These are phyloP conservation scores for Pisolithus sp. DNA, from an alignment of 768 basidiomycete genomes.

Conservation along the genomic window DNA sequence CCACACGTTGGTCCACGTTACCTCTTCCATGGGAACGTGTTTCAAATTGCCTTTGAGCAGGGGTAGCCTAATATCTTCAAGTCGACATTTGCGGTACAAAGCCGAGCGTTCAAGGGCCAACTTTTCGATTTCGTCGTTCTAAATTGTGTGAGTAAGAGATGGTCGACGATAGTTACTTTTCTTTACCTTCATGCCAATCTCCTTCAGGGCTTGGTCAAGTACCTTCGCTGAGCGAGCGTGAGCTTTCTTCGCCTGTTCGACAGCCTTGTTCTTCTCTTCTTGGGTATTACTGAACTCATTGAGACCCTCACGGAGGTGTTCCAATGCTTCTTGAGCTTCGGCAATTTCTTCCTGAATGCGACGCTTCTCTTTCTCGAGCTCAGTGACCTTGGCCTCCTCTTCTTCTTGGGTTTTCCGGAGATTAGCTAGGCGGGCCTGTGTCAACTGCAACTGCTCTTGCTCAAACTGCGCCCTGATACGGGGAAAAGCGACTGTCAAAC, in stretches of 20 bases:
- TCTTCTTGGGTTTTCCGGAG: slow-evolving; percentile 46
- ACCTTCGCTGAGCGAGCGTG: slow-evolving; percentile 64
- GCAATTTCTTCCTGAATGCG: slow-evolving; percentile 55
- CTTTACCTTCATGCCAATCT: slow-evolving; percentile 73
- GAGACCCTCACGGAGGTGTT: slow-evolving; percentile 55
- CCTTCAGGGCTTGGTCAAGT: slow-evolving; percentile 85
- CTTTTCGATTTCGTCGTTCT: slow-evolving; percentile 92
- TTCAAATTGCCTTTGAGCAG: slow-evolving; percentile 68
- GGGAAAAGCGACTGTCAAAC: slow-evolving; percentile 4
- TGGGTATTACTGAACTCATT: slow-evolving; percentile 52
- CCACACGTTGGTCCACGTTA: slow-evolving; percentile 23
- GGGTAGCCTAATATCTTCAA: slow-evolving; percentile 88
- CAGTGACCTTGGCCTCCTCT: slow-evolving; percentile 49
- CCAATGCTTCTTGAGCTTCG: slow-evolving; percentile 48
- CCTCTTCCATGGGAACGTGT: slow-evolving; percentile 95
- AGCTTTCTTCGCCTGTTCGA: slow-evolving; percentile 71
- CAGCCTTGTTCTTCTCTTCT: slow-evolving; percentile 65
- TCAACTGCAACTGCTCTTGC: slow-evolving; percentile 59
- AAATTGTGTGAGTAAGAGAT: neutral
- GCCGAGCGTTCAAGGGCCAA: slow-evolving; percentile 77
- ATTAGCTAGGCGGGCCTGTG: slow-evolving; percentile 54
- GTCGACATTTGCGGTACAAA: slow-evolving; percentile 84
- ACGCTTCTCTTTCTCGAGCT: slow-evolving; percentile 48
- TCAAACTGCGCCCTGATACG: slow-evolving; percentile 72
- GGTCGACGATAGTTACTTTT: neutral